Conservation (phyloP, 2,329 filamentous ascomycete genomes). For the Venturia carpophila region DNA sequence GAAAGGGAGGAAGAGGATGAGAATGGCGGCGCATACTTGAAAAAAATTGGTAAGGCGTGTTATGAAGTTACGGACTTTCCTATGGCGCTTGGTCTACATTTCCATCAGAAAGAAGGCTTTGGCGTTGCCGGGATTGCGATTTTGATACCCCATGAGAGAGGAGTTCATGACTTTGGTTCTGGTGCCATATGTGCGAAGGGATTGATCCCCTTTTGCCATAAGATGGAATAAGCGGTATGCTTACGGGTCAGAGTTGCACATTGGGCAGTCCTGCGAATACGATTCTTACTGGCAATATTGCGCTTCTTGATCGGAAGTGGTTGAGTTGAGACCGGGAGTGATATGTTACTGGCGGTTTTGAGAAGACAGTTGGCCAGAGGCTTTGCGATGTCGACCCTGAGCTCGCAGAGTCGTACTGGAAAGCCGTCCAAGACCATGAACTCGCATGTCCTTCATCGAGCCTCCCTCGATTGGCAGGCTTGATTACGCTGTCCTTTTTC, state of each 20-base stretch:
- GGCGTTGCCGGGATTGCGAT: neutral
- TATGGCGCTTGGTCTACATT: neutral
- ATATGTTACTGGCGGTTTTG: neutral
- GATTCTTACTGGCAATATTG: neutral
- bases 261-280: neutral
- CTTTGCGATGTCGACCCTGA: neutral
- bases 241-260: neutral
- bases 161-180: neutral
- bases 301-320: neutral
- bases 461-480: no score
- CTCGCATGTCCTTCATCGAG: no score
- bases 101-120: neutral
- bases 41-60: neutral
- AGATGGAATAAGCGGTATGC: neutral
- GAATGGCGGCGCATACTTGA: neutral
- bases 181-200: neutral
- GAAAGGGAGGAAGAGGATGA: neutral
- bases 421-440: no score
- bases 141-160: slow-evolving; percentile 4
- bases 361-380: neutral
- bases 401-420: no score
- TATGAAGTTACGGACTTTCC: neutral
- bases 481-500: no score
- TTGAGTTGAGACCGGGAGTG: neutral
- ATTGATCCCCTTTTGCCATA: neutral